Evolutionary conservation across 495 filamentous ascomycete genomes (phyloP).

Genomic region (Podospora didyma): DNA sequence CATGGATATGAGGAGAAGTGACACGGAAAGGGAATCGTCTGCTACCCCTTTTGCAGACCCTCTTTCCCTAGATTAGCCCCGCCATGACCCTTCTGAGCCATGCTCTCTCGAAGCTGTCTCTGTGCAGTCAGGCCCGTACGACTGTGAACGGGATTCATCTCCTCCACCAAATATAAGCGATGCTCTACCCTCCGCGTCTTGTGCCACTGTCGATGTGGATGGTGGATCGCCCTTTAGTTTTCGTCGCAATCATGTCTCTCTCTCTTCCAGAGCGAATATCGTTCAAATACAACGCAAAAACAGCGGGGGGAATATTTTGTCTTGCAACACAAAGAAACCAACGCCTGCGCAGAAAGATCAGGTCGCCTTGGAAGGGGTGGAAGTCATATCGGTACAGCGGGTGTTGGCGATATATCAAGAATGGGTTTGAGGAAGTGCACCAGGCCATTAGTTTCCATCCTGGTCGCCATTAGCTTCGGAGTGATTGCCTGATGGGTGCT

Average conservation of each 20-base stretch:
- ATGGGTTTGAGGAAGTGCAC: not conserved
- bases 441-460: conserved; percentile 32
- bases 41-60: not conserved
- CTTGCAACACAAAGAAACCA: conserved; percentile 33
- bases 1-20: conserved; percentile 4
- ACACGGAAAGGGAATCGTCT: not conserved
- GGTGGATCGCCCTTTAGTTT: conserved; percentile 5
- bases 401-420: conserved; percentile 7
- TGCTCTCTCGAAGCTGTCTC: too few relatives aligned
- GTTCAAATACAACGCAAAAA: conserved; percentile 24
- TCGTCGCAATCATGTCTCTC: conserved; percentile 24
- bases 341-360: conserved; percentile 32
- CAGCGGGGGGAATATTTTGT: conserved; percentile 36
- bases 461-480: conserved; percentile 47
- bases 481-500: conserved; percentile 26
- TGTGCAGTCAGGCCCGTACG: not conserved
- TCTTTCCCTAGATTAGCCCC: not conserved
- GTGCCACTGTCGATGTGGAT: conserved; percentile 1
- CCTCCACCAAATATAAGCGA: not conserved
- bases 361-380: conserved; percentile 12
- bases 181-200: not conserved
- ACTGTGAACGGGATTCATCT: not conserved
- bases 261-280: conserved; percentile 24
- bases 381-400: conserved; percentile 19
- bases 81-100: not conserved